phyloP scores from a whole-genome alignment of 2,329 filamentous ascomycete species.

The Botryotinia convoluta region DNA sequence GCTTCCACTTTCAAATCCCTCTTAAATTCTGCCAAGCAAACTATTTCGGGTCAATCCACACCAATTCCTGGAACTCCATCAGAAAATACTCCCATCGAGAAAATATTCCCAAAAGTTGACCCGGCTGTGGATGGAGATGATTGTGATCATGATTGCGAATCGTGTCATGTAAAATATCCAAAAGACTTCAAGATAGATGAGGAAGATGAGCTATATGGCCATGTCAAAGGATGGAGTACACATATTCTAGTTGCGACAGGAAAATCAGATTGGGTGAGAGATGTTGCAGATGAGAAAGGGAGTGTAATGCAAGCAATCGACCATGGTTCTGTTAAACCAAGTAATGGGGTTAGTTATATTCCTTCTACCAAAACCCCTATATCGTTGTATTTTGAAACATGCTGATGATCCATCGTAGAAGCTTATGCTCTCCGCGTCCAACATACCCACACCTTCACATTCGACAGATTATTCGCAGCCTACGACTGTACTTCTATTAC shows the following conservation, averaged over 20 bases:
- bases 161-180: constrained; percentile 77
- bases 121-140: constrained; percentile 82
- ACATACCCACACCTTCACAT: constrained; percentile 77
- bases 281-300: constrained; percentile 84
- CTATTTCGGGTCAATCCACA: constrained; percentile 32
- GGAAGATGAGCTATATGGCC: constrained; percentile 76
- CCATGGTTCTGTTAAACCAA: constrained; percentile 53
- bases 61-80: constrained; percentile 30
- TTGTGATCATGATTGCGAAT: constrained; percentile 82
- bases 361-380: neutral
- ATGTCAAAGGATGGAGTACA: constrained; percentile 82
- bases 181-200: constrained; percentile 70
- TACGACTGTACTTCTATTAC: constrained; percentile 79
- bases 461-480: constrained; percentile 61
- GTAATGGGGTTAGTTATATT: constrained; percentile 60
- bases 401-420: constrained; percentile 49
- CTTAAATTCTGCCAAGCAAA: constrained; percentile 30
- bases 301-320: constrained; percentile 77
- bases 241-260: constrained; percentile 93
- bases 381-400: constrained; percentile 25
- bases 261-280: constrained; percentile 89
- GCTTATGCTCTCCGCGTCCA: constrained; percentile 88
- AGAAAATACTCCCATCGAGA: constrained; percentile 27
- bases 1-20: constrained; percentile 33
- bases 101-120: constrained; percentile 71